A percentile compares a stretch with the other conserved stretches of the same genome.
phyloP scores from a whole-genome alignment of 1,139 yeast genomes.

The Pneumocystis sp. region DNA sequence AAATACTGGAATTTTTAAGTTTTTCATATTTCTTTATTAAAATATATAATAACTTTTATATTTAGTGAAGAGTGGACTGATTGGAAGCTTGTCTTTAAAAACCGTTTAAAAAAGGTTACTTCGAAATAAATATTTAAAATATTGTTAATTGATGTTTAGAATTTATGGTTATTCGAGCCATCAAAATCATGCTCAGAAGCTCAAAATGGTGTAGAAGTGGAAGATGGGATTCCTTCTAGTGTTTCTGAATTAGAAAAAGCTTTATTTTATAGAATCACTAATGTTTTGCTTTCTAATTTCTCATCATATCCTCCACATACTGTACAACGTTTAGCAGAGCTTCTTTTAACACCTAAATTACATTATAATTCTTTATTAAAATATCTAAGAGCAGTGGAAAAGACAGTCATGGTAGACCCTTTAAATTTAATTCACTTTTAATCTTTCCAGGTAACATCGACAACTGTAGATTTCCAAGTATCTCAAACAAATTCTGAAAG shows the following conservation, averaged over 20 bases:
- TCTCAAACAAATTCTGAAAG: background rate
- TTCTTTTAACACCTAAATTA: constrained; percentile 31
- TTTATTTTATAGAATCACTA: background rate
- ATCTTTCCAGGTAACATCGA: background rate
- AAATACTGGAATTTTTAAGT: background rate
- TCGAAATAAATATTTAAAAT: background rate
- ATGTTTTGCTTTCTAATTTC: background rate
- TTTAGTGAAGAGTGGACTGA: background rate
- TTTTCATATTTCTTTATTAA: background rate
- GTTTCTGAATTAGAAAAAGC: background rate
- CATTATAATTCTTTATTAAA: constrained; percentile 27
- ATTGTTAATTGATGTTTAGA: background rate
- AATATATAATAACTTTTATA: background rate
- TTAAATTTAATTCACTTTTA: background rate
- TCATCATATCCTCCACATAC: constrained; percentile 38
- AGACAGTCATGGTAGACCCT: constrained; percentile 12
- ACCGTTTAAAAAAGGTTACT: background rate
- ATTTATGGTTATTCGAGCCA: background rate
- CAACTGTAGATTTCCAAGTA: background rate
- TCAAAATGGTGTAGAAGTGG: background rate
- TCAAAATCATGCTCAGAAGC: background rate
- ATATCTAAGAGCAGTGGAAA: constrained; percentile 26
- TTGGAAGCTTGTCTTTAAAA: background rate
- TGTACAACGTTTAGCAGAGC: constrained; percentile 38
- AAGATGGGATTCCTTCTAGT: background rate